Base-by-base conservation (phyloP, 1,284 basidiomycete species). In the Leccinum laetum region DNA sequence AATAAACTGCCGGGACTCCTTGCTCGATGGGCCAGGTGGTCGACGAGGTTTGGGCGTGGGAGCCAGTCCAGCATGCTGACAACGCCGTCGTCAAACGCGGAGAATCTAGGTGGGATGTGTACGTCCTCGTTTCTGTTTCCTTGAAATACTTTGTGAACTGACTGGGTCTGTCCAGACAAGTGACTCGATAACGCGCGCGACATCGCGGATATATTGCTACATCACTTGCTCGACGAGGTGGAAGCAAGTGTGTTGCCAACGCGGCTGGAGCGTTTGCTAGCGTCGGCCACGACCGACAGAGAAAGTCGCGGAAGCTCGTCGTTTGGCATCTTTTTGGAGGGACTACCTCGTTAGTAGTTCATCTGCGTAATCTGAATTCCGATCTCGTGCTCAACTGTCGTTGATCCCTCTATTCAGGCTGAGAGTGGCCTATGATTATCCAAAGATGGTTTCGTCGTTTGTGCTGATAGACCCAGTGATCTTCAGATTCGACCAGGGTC, bases 301-400 rank as follows among this genome's bases (percentile, higher is more conserved):
- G 72, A 76, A 67, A 67, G 70, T 68, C 77, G 24, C 83, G 87
- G 16, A 83, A 72, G 11, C 72, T 95, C 24, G 86, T 82, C 1
- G 77, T 95, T 3, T 95, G 94, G 0, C 94, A 98, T 75, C 96
- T 93, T 0, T 89, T 92, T 65, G 92, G 94, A 29, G 93, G 91
- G 2, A 89, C 87, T 68, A 85, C 86, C 3, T 81, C 84, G 90
- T 92, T 72, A 73, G 87, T 78, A 35, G 11, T 58, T n/a, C 44
- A 46, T 18, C 49, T 37, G 9, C 13, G 5, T n/a, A 4, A 13
- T 14, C 18, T 18, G 46, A 18, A 52, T 52, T 24, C 7, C 21
- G 5, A 24, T 41, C 16, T 29, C 21, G 35, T 46, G 16, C 41
- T 46, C 49, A 44, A 52, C 49, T 52, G 11, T 24, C 11, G n/a